These are phyloP conservation scores for Naganishia vishniacii DNA, from an alignment of 768 basidiomycete genomes.

Conservation along the genomic window DNA sequence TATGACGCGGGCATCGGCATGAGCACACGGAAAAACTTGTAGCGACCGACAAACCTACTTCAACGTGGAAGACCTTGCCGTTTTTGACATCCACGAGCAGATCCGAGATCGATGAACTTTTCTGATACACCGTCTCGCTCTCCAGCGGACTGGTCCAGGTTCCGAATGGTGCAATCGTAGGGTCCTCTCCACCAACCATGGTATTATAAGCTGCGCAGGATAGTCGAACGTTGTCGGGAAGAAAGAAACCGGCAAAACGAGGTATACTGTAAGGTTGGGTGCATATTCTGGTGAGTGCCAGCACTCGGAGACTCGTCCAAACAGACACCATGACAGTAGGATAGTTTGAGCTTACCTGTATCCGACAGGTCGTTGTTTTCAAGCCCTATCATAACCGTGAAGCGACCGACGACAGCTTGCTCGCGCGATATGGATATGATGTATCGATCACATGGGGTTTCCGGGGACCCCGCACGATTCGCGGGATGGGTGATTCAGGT, in stretches of 20 bases:
- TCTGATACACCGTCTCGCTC: slow-evolving; percentile 54
- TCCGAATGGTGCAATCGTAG: slow-evolving; percentile 55
- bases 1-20: too few relatives aligned
- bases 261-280: background rate
- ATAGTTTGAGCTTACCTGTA: background rate
- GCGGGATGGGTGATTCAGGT: background rate
- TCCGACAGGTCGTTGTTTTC: too few relatives aligned
- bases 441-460: background rate
- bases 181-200: background rate
- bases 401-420: too few relatives aligned
- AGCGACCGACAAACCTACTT: background rate
- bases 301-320: background rate
- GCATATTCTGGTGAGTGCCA: slow-evolving; percentile 10
- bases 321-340: background rate
- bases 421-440: too few relatives aligned
- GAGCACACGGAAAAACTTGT: too few relatives aligned
- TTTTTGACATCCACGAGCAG: slow-evolving; percentile 57
- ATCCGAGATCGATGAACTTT: slow-evolving; percentile 42
- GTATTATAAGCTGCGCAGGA: background rate
- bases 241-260: background rate
- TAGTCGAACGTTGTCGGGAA: background rate
- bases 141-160: slow-evolving; percentile 61
- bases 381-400: too few relatives aligned
- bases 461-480: background rate
- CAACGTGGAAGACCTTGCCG: slow-evolving; percentile 55